A percentile compares a stretch with the other conserved stretches of the same genome.
Conservation (phyloP, 2,329 filamentous ascomycete species). For the Microdochium bolleyi region DNA sequence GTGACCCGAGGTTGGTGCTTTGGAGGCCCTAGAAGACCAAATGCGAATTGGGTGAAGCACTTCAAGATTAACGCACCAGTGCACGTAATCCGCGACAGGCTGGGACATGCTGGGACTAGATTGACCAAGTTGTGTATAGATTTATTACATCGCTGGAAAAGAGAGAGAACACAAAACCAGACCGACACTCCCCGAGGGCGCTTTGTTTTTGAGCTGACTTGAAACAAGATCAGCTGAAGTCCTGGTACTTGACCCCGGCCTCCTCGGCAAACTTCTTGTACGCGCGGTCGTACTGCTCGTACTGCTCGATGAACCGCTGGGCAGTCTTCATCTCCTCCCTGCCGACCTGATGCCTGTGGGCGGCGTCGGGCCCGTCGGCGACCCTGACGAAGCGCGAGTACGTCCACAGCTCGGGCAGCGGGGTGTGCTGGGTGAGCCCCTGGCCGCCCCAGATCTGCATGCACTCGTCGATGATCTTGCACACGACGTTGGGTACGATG, state of each 20-base stretch:
- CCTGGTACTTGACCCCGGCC: constrained; percentile 14
- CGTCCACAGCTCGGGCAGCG: constrained; percentile 31
- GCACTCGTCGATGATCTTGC: constrained; percentile 30
- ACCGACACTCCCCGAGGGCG: no score
- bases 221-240: background rate
- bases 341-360: constrained; percentile 31
- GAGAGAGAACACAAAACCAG: no score
- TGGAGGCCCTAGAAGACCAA: no score
- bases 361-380: constrained; percentile 30
- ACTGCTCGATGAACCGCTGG: constrained; percentile 20
- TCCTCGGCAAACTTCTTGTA: constrained; percentile 24
- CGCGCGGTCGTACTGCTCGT: constrained; percentile 22
- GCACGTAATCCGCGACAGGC: no score
- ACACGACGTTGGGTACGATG: constrained; percentile 27
- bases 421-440: constrained; percentile 30
- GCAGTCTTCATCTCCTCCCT: constrained; percentile 31
- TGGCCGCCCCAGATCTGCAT: constrained; percentile 33
- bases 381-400: constrained; percentile 31
- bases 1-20: no score
- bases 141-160: no score
- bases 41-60: no score
- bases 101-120: no score
- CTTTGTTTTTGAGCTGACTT: no score
- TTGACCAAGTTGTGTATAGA: no score
- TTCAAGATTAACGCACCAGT: no score